Evolutionary conservation across 2,329 filamentous ascomycete genomes (phyloP).

Genomic region (Talaromyces sp.): DNA sequence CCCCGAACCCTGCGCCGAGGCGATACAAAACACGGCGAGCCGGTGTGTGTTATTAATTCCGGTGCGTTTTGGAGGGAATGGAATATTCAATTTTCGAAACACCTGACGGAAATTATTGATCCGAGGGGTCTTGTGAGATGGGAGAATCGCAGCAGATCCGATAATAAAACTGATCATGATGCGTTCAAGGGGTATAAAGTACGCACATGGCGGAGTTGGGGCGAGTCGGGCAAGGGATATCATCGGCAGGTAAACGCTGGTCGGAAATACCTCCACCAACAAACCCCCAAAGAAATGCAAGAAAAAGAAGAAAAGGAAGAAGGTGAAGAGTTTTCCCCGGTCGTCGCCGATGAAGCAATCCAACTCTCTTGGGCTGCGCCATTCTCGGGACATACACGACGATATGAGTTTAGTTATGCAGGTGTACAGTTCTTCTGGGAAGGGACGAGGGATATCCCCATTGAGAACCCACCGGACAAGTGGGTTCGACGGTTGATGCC

Average conservation of each 20-base stretch:
- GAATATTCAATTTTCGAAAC: neutral
- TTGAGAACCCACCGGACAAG: neutral
- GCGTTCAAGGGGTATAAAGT: neutral
- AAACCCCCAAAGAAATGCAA: neutral
- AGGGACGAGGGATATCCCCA: neutral
- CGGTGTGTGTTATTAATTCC: neutral
- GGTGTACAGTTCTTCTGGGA: neutral
- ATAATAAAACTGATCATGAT: neutral
- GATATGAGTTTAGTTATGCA: neutral
- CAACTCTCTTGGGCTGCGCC: neutral
- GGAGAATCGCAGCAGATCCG: neutral
- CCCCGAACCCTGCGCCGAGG: neutral
- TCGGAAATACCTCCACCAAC: neutral
- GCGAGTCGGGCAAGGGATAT: neutral
- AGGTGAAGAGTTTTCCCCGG: neutral
- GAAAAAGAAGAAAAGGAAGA: neutral
- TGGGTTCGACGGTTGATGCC: neutral
- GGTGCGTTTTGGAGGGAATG: neutral
- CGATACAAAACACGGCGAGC: neutral
- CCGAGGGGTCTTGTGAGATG: neutral
- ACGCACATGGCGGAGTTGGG: neutral
- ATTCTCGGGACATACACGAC: neutral
- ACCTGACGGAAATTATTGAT: neutral
- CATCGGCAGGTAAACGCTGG: neutral
- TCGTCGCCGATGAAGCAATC: neutral